Evolutionary conservation across 1,284 basidiomycete species (phyloP).

Genomic region (Austroboletus niveus): DNA sequence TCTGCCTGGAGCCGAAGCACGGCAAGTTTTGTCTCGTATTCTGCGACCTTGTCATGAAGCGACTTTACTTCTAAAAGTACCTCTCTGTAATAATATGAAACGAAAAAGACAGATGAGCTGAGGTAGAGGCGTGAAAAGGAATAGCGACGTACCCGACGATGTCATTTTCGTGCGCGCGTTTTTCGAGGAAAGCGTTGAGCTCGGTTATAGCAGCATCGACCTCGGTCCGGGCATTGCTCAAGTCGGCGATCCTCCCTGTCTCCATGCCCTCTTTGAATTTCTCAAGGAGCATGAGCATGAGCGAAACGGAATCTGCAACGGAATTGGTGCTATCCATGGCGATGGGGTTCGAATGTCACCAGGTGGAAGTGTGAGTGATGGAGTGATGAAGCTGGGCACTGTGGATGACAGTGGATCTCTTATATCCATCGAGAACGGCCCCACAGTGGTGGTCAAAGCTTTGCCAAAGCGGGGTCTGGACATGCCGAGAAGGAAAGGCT

Average conservation of each 20-base stretch:
- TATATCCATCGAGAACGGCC: neutral
- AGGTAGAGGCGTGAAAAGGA: neutral
- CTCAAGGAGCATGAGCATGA: conserved; percentile 9
- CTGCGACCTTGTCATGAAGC: conserved; percentile 6
- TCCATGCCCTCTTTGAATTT: conserved; percentile 14
- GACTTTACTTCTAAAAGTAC: conserved; percentile 12
- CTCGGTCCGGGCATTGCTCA: conserved; percentile 9
- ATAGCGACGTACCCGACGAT: conserved; percentile 9
- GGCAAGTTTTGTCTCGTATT: conserved; percentile 14
- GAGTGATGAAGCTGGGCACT: neutral
- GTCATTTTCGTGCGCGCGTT: conserved; percentile 2
- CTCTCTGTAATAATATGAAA: conserved; percentile 1
- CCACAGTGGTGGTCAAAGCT: too few species aligned
- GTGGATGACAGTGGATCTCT: neutral
- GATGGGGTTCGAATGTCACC: neutral
- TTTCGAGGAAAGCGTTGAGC: conserved; percentile 3
- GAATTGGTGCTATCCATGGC: conserved; percentile 8
- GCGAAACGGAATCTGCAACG: neutral
- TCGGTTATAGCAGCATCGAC: conserved; percentile 15
- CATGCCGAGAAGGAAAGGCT: too few species aligned
- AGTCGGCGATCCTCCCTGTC: conserved; percentile 8
- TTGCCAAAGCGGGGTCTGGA: too few species aligned
- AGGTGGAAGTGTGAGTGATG: neutral
- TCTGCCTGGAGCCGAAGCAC: conserved; percentile 1
- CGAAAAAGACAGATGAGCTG: conserved; percentile 2